Percentiles rank a stretch among this genome's conserved stretches.
phyloP scores from a whole-genome alignment of 805 yeast species.

The Candida stauntonica region DNA sequence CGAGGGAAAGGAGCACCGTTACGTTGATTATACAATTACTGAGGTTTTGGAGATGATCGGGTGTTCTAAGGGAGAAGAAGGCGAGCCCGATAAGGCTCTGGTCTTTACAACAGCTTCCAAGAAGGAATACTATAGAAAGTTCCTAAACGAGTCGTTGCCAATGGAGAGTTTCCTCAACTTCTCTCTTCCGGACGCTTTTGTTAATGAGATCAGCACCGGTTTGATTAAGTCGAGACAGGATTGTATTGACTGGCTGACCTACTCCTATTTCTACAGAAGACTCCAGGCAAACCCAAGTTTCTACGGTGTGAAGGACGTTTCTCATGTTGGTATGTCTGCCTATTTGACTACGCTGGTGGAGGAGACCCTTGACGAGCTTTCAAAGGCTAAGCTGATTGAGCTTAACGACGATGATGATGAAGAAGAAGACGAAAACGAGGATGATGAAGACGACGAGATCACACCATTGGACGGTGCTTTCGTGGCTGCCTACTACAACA shows the following conservation, averaged over 20 bases:
- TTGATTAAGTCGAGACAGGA: conserved; percentile 69
- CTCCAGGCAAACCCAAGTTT: conserved; percentile 80
- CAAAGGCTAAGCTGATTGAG: conserved; percentile 58
- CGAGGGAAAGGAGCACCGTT: conserved; percentile 72
- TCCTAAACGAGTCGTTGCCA: conserved; percentile 72
- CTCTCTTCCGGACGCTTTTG: conserved; percentile 59
- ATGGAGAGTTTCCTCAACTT: conserved; percentile 70
- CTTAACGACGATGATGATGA: conserved; percentile 39
- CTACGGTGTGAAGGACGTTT: conserved; percentile 68
- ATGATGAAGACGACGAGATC: conserved; percentile 33
- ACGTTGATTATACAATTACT: conserved; percentile 61
- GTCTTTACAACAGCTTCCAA: conserved; percentile 55
- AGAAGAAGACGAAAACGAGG: conserved; percentile 32
- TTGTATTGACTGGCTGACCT: conserved; percentile 88
- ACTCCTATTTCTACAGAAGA: conserved; percentile 76
- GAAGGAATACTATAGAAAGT: conserved; percentile 62
- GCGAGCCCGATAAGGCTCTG: conserved; percentile 39
- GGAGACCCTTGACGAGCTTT: conserved; percentile 56
- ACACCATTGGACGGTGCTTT: conserved; percentile 64
- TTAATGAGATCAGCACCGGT: conserved; percentile 68
- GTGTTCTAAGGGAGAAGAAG: conserved; percentile 29
- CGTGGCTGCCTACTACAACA: conserved; percentile 69
- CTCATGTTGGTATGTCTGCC: conserved; percentile 70
- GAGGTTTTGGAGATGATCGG: conserved; percentile 66
- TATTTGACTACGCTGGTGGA: conserved; percentile 84